These are phyloP conservation scores for Phytophthora pistaciae DNA, from an alignment of 352 stramenopile species.

Conservation along the genomic window DNA sequence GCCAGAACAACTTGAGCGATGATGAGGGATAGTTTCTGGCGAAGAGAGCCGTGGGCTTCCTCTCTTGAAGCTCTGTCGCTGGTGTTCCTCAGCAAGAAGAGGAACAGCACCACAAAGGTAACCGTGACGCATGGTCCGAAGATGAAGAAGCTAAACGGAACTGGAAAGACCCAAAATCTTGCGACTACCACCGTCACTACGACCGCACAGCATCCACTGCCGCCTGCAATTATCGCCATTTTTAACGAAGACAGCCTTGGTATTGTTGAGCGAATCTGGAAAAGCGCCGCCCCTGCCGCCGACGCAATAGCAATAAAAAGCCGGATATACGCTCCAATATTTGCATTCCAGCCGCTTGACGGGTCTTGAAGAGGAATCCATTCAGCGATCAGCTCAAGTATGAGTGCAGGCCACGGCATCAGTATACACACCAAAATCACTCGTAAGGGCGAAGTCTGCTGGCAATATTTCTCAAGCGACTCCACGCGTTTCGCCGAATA, in stretches of 20 bases:
- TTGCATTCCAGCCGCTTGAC: constrained; percentile 10
- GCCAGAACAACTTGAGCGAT: constrained; percentile 5
- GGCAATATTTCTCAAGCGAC: constrained; percentile 11
- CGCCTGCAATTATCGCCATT: constrained; percentile 7
- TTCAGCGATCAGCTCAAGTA: constrained; percentile 19
- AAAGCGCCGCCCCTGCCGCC: constrained; percentile 4
- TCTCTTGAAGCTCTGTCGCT: background rate
- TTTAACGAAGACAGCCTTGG: background rate
- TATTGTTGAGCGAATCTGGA: constrained; percentile 15
- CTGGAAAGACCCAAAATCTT: constrained; percentile 14
- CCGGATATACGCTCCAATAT: constrained; percentile 12
- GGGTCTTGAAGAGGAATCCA: constrained; percentile 28
- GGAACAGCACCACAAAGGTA: constrained; percentile 8
- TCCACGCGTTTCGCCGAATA: constrained; percentile 18
- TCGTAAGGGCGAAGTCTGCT: constrained; percentile 6
- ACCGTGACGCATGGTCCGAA: background rate
- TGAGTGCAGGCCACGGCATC: constrained; percentile 15
- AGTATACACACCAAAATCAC: constrained; percentile 11
- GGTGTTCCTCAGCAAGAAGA: background rate
- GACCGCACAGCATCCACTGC: background rate
- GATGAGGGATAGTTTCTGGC: constrained; percentile 15
- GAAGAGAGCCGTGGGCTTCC: background rate
- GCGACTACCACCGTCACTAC: constrained; percentile 3
- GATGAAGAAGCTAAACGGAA: constrained; percentile 21
- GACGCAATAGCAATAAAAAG: constrained; percentile 10